Percentiles rank a stretch among this genome's conserved stretches.
phyloP scores from a whole-genome alignment of 331 rosid species.

The Telfairia occidentalis region DNA sequence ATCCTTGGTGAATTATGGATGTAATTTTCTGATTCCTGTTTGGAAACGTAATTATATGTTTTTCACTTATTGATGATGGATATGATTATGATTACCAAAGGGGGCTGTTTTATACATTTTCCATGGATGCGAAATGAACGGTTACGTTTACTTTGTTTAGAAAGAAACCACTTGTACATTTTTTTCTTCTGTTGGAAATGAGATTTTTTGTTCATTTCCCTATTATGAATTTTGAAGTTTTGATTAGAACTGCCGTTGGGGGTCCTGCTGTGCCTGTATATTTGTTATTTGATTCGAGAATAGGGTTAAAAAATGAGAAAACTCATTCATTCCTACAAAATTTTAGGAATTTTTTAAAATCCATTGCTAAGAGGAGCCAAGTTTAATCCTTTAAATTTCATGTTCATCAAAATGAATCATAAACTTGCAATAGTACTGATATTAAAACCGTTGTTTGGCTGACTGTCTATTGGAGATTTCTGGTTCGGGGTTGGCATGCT shows the following conservation, averaged over 20 bases:
- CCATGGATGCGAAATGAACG: background rate
- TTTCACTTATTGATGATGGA: background rate
- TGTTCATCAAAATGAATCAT: background rate
- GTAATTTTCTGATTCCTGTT: background rate
- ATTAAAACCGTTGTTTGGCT: background rate
- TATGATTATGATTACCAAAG: background rate
- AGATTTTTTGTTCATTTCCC: background rate
- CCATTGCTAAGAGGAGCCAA: background rate
- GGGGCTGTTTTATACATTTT: background rate
- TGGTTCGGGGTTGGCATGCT: background rate
- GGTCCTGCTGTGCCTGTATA: background rate
- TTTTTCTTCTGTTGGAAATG: background rate
- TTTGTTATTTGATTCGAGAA: background rate
- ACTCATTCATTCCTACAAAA: background rate
- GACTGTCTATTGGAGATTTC: background rate
- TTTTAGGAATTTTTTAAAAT: background rate
- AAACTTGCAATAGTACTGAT: background rate
- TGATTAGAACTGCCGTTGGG: background rate
- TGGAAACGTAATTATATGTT: background rate
- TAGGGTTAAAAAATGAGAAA: background rate
- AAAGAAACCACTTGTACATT: background rate
- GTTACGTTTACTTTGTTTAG: background rate
- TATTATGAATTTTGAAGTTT: background rate
- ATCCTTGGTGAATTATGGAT: background rate
- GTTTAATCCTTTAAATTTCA: background rate